Conservation (phyloP, 164 flowering plant genomes). For the Echeveria elegans region DNA sequence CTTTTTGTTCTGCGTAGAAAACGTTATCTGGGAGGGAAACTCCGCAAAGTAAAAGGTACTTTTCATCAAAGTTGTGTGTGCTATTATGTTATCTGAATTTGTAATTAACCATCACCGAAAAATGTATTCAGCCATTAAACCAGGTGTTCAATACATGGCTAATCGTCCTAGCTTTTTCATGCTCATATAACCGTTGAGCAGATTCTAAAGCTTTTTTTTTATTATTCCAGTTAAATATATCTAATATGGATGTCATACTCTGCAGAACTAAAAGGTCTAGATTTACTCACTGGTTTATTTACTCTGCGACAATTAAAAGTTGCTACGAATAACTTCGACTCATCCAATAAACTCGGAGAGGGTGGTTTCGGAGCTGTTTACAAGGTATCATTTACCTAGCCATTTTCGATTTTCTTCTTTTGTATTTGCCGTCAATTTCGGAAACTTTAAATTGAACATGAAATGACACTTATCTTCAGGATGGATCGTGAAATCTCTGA, state of each 20-base stretch:
- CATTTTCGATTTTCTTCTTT: too few species aligned
- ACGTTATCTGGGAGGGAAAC: constrained; percentile 43
- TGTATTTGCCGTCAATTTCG: too few species aligned
- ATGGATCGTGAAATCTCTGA: too few species aligned
- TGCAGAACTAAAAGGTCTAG: constrained; percentile 36
- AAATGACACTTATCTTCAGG: too few species aligned
- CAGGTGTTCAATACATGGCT: too few species aligned
- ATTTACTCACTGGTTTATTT: constrained; percentile 36
- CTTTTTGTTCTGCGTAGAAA: constrained; percentile 31
- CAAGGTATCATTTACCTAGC: constrained; percentile 24
- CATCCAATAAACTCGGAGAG: constrained; percentile 34
- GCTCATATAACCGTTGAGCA: too few species aligned
- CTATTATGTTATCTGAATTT: too few species aligned
- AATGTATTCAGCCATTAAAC: too few species aligned
- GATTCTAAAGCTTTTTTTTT: neutral
- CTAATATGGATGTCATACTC: neutral
- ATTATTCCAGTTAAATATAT: too few species aligned
- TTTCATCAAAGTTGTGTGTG: too few species aligned
- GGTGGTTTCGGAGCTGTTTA: constrained; percentile 45
- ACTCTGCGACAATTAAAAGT: constrained; percentile 31
- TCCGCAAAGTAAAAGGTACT: constrained; percentile 16
- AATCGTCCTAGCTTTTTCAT: too few species aligned
- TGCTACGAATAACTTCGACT: constrained; percentile 37
- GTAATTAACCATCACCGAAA: too few species aligned
- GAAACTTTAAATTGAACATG: neutral